Evolutionary conservation across 2,329 filamentous ascomycete species (phyloP).

Genomic region (Drechslerella stenobrocha): DNA sequence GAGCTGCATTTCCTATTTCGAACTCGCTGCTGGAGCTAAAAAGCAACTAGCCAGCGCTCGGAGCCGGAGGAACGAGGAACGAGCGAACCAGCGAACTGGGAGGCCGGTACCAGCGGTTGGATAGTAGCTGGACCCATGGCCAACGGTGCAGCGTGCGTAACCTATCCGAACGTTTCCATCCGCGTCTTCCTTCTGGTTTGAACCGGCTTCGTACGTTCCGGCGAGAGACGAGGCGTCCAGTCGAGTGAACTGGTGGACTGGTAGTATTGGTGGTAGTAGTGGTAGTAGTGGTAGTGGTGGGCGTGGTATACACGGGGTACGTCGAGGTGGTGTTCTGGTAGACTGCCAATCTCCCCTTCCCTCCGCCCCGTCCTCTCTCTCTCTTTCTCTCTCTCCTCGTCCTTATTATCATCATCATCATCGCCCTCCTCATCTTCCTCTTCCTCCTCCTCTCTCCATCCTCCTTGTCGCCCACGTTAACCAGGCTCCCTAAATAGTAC

Average conservation of each 20-base stretch:
- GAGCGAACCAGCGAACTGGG: constrained; percentile 3
- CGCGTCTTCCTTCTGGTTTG: background rate
- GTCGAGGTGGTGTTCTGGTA: no score
- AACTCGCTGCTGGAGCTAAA: background rate
- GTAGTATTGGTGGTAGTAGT: no score
- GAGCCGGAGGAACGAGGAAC: constrained; percentile 7
- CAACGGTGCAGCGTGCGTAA: background rate
- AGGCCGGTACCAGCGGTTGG: constrained; percentile 8
- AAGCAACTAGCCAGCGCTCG: background rate
- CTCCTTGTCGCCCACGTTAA: background rate
- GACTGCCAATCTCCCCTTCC: no score
- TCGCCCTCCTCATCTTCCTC: background rate
- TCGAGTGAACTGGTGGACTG: no score
- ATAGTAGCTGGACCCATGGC: constrained; percentile 3
- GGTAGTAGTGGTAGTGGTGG: no score
- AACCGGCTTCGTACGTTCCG: no score
- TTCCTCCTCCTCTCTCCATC: background rate
- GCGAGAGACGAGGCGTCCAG: no score
- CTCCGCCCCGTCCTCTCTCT: background rate
- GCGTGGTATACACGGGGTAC: no score
- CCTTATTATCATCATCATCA: background rate
- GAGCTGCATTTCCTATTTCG: background rate
- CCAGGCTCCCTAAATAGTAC: background rate
- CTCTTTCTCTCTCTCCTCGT: background rate
- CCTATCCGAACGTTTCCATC: background rate